phyloP scores from a whole-genome alignment of 2,329 filamentous ascomycete species.

The Orbilia ellipsospora region DNA sequence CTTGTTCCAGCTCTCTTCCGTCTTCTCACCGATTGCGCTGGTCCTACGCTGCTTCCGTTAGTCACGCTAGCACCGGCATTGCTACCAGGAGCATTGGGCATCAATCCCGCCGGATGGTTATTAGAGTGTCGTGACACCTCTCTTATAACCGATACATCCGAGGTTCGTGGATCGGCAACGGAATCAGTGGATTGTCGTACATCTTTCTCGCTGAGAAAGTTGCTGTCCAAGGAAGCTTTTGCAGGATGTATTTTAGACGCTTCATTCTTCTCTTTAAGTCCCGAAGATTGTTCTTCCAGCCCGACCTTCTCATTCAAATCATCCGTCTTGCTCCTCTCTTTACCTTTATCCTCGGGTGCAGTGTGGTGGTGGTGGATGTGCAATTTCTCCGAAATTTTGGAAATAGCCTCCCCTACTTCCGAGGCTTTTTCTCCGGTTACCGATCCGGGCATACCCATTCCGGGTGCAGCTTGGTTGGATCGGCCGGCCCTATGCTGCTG shows the following conservation, averaged over 20 bases:
- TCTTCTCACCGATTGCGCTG: constrained; percentile 63
- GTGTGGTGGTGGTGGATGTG: constrained; percentile 41
- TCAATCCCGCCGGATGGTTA: constrained; percentile 9
- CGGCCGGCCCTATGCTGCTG: constrained; percentile 66
- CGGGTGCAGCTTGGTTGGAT: constrained; percentile 65
- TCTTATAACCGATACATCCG: constrained; percentile 29
- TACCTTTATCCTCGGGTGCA: constrained; percentile 59
- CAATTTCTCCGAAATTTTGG: constrained; percentile 59
- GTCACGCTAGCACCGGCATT: constrained; percentile 29
- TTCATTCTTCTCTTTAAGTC: constrained; percentile 42
- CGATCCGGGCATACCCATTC: constrained; percentile 56
- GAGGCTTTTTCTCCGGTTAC: constrained; percentile 53
- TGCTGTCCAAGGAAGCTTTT: constrained; percentile 8
- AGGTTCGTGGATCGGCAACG: constrained; percentile 30
- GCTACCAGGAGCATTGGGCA: constrained; percentile 31
- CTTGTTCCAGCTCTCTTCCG: constrained; percentile 77
- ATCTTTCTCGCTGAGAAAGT: constrained; percentile 34
- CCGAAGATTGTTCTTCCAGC: background rate
- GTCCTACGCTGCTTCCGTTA: constrained; percentile 49
- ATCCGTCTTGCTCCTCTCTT: constrained; percentile 60
- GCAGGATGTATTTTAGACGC: background rate
- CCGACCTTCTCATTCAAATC: constrained; percentile 40
- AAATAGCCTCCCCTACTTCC: constrained; percentile 32
- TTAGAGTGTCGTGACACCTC: constrained; percentile 12
- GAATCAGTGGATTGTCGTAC: constrained; percentile 24